Evolutionary conservation across 306 rosid genomes (phyloP), one percentile per base, ranked within the genome.

Genomic region (Gynostemma pentaphyllum): DNA sequence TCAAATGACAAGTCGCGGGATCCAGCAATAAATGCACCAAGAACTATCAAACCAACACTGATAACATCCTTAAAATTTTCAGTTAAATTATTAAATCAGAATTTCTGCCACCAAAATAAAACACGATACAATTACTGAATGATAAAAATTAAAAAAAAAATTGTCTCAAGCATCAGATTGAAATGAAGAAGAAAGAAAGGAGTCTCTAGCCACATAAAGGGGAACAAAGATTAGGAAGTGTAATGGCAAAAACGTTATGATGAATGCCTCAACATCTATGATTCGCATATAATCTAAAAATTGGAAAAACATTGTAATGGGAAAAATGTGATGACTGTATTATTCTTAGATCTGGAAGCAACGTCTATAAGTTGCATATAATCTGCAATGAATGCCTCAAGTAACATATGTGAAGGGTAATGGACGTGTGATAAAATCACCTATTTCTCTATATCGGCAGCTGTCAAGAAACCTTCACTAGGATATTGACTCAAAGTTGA

Each of bases 21-120:
- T 82, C 98, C 98, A 11, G 98, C 96, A 80, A 88, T 69, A 75
- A 91, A 76, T 11, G 98, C 96, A 66, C 98, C 98, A 68, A 91
- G 73, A 79, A 88, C 75, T 64, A 92, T 92, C 86, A 88, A 72
- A 66, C 89, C 89, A 68, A 92, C 96, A 83, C 98, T 88, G 94
- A 85, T 83, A 92, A 85, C 83, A 89, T 48, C 85, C 85, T 77
- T 85, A 79, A 49, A 75, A 68, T 45, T 75, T 83, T 87, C 82
- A 83, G 96, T 82, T 82, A 78, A 79, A 77, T 82, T 79, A 80
- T 69, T 65, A 72, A 80, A 85, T 77, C 82, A 76, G 85, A 82
- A 19, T 23, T 29, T 52, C 52, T 77, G 64, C 53, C 75, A 67
- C 66, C 72, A 69, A 64, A 59, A 63, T 63, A 57, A 36, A 75